Percentiles rank a stretch among this genome's conserved stretches.
These are phyloP conservation scores for Stephanodiscus triporus DNA, from an alignment of 108 stramenopile genomes.

Conservation along the genomic window DNA sequence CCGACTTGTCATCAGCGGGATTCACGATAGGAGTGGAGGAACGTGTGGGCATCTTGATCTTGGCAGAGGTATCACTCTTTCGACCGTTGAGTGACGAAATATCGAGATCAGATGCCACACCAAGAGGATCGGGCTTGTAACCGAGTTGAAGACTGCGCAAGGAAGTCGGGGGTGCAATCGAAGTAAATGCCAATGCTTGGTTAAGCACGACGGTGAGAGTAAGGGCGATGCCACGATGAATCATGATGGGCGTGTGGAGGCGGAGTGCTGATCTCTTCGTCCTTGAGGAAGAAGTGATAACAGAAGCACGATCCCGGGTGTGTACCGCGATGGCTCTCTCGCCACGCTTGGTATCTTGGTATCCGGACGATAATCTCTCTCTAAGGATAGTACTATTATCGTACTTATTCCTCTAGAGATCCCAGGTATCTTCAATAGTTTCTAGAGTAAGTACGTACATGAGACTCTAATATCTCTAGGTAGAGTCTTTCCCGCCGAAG, in stretches of 20 bases:
- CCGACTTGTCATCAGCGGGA: background rate
- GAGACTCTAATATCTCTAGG: too few relatives aligned
- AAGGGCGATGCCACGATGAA: background rate
- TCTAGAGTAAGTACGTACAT: too few relatives aligned
- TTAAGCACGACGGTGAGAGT: background rate
- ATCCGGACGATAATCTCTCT: too few relatives aligned
- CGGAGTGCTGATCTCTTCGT: background rate
- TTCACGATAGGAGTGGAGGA: background rate
- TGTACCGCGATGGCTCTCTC: too few relatives aligned
- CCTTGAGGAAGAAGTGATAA: background rate
- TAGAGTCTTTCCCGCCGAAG: too few relatives aligned
- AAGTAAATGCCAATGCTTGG: background rate
- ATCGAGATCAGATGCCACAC: background rate
- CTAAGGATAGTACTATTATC: too few relatives aligned
- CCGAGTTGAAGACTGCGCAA: background rate
- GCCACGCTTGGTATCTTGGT: too few relatives aligned
- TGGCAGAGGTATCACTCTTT: background rate
- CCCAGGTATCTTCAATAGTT: too few relatives aligned
- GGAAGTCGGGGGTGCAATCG: background rate
- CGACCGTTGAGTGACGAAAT: background rate
- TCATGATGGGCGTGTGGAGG: background rate
- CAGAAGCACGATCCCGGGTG: too few relatives aligned
- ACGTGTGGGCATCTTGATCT: background rate
- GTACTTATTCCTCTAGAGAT: too few relatives aligned
- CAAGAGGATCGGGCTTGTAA: background rate